phyloP scores from a whole-genome alignment of 2,329 filamentous ascomycete species.

The Hypoxylon sp. region DNA sequence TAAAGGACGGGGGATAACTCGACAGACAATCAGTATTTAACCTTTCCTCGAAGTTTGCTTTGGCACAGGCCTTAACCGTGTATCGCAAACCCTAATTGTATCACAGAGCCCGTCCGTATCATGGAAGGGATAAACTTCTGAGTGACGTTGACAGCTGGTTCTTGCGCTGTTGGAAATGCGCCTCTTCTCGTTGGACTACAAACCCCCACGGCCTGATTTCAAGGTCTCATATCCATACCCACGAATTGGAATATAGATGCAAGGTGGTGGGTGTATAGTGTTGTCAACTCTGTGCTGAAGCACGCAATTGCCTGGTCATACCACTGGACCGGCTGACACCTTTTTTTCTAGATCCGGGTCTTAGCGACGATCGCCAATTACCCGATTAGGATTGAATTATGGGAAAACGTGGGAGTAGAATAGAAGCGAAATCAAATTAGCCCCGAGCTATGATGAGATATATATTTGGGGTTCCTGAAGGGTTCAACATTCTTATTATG shows the following conservation, averaged over 20 bases:
- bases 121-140: conserved; percentile 20
- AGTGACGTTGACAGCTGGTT: conserved; percentile 23
- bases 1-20: conserved; percentile 2
- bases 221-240: conserved; percentile 45
- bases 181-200: conserved; percentile 25
- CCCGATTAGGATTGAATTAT: conserved; percentile 25
- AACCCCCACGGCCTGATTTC: conserved; percentile 42
- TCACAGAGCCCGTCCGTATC: conserved; percentile 8
- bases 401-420: conserved; percentile 18
- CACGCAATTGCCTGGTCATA: conserved; percentile 47
- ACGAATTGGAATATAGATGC: conserved; percentile 38
- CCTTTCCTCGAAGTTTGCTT: conserved; percentile 27
- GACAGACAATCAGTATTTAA: conserved; percentile 5
- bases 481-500: conserved; percentile 21
- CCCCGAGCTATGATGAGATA: conserved; percentile 19
- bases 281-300: conserved; percentile 43
- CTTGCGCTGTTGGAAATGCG: conserved; percentile 26
- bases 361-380: conserved; percentile 34
- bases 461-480: conserved; percentile 22
- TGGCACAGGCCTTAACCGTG: conserved; percentile 14
- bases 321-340: conserved; percentile 36
- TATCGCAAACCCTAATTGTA: conserved; percentile 20
- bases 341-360: conserved; percentile 23
- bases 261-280: conserved; percentile 37
- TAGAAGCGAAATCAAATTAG: conserved; percentile 20